phyloP scores from a whole-genome alignment of 306 rosid genomes.

The Fragaria ananassa region DNA sequence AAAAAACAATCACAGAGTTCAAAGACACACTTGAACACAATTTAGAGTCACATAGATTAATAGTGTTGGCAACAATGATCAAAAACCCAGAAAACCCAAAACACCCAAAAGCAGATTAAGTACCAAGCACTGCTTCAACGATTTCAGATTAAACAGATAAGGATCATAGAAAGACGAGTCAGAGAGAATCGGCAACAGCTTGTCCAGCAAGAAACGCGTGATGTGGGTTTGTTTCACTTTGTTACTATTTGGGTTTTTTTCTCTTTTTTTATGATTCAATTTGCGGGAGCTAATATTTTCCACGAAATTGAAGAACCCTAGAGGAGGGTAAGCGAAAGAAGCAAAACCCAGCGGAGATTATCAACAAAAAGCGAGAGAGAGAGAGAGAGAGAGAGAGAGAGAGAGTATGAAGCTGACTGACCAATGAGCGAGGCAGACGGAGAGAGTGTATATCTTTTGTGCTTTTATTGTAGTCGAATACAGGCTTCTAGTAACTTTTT shows the following conservation, averaged over 20 bases:
- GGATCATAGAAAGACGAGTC: not conserved
- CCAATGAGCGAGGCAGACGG: not conserved
- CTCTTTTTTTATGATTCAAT: not conserved
- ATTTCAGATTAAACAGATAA: not conserved
- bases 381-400: not conserved
- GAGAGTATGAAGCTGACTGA: conserved; percentile 11
- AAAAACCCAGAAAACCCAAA: not conserved
- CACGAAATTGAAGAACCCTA: conserved; percentile 6
- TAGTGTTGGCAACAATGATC: not conserved
- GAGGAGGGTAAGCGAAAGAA: not conserved
- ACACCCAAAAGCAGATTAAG: not conserved
- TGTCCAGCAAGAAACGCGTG: conserved; percentile 16
- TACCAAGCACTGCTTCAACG: not conserved
- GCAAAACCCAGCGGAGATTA: not conserved
- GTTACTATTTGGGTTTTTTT: not conserved
- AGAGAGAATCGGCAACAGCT: not conserved
- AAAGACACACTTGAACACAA: not conserved
- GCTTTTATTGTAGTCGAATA: not conserved
- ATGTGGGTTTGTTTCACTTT: not conserved
- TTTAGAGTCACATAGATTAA: no score
- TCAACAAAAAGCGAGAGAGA: not conserved
- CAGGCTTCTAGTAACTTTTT: not conserved
- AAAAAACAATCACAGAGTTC: not conserved
- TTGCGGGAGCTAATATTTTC: not conserved
- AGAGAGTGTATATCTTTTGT: not conserved